A percentile compares a stretch with the other conserved stretches of the same genome.
These are phyloP conservation scores for Adenanthera pavonina DNA, from an alignment of 306 rosid genomes.

Conservation along the genomic window DNA sequence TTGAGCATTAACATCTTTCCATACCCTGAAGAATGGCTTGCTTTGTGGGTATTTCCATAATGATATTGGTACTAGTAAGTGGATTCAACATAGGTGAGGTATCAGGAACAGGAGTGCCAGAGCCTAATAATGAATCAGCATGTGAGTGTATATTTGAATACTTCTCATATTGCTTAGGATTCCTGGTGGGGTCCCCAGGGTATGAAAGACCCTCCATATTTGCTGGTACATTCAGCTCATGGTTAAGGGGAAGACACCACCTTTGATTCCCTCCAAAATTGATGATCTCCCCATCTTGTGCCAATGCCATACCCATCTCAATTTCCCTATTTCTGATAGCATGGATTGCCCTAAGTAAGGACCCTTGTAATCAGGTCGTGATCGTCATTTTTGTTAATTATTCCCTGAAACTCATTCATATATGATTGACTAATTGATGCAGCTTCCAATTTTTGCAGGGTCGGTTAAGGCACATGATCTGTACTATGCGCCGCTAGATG, in stretches of 20 bases:
- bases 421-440: conserved; percentile 9
- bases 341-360: conserved; percentile 51
- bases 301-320: conserved; percentile 45
- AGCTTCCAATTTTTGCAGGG: conserved; percentile 33
- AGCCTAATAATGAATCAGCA: neutral
- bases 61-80: conserved; percentile 10
- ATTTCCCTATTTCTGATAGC: conserved; percentile 52
- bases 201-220: neutral
- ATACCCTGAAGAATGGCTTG: conserved; percentile 21
- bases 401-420: neutral
- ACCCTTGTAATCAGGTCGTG: neutral
- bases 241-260: conserved; percentile 39
- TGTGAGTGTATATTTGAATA: conserved; percentile 41
- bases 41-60: conserved; percentile 1
- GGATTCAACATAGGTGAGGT: conserved; percentile 6
- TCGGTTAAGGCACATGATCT: neutral
- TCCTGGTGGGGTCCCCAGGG: conserved; percentile 32
- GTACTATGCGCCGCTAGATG: neutral
- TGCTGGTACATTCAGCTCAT: conserved; percentile 46
- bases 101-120: neutral
- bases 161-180: conserved; percentile 43
- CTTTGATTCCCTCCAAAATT: conserved; percentile 19
- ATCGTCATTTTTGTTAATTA: neutral
- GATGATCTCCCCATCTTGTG: conserved; percentile 42
- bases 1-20: neutral